A percentile compares a stretch with the other conserved stretches of the same genome.
These are phyloP conservation scores for Tolypocladium sp. DNA, from an alignment of 2,329 filamentous ascomycete genomes.

Conservation along the genomic window DNA sequence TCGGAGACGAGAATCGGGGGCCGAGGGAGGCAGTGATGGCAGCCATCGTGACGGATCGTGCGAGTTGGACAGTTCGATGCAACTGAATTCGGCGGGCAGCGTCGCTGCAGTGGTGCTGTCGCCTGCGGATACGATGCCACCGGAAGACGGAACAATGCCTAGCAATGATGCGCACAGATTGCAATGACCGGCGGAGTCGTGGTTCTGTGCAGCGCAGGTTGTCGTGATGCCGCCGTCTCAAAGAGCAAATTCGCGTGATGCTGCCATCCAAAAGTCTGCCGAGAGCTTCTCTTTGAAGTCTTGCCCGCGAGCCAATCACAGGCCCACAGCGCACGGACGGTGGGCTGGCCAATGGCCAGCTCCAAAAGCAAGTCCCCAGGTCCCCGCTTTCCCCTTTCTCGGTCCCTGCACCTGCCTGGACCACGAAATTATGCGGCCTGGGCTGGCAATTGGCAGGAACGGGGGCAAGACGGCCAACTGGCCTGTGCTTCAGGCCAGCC, in stretches of 20 bases:
- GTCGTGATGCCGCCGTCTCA: constrained; percentile 2
- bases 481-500: constrained; percentile 16
- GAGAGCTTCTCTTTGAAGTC: constrained; percentile 12
- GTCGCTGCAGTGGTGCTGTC: not conserved
- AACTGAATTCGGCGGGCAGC: not conserved
- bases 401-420: constrained; percentile 27
- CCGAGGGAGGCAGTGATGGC: constrained; percentile 38
- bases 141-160: not conserved
- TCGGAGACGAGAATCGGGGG: constrained; percentile 39
- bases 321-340: constrained; percentile 15
- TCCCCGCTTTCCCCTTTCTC: constrained; percentile 34
- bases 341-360: constrained; percentile 18
- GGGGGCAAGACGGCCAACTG: constrained; percentile 1
- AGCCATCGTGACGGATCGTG: constrained; percentile 28
- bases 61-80: not conserved
- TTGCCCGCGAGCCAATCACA: constrained; percentile 18
- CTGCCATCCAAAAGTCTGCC: constrained; percentile 19
- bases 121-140: not conserved
- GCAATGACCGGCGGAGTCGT: not conserved
- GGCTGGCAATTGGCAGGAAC: constrained; percentile 28
- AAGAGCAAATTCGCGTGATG: constrained; percentile 3
- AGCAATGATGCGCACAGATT: not conserved
- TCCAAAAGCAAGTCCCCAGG: constrained; percentile 11
- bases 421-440: constrained; percentile 36
- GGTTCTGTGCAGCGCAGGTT: not conserved